Percentiles rank a stretch among this genome's conserved stretches.
Conservation (phyloP, 352 stramenopile species). For the Globisporangium spinosum region DNA sequence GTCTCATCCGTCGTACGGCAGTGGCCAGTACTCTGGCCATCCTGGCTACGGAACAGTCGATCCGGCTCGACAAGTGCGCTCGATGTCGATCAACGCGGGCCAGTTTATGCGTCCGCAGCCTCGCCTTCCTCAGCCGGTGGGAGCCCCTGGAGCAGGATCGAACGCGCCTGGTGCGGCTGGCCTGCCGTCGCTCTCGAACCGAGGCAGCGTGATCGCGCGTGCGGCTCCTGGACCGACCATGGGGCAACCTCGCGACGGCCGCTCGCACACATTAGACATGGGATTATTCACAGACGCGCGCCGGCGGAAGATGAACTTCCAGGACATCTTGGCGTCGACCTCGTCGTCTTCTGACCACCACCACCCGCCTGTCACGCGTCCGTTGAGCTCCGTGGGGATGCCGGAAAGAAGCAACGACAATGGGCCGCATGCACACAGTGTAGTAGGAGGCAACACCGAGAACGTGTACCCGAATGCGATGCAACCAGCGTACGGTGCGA, state of each 20-base stretch:
- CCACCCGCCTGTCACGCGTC: conserved; percentile 10
- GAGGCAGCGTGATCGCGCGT: conserved; percentile 32
- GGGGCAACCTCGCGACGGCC: conserved; percentile 69
- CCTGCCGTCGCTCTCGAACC: conserved; percentile 60
- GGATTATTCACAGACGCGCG: conserved; percentile 72
- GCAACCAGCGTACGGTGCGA: conserved; percentile 17
- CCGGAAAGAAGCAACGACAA: conserved; percentile 7
- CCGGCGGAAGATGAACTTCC: conserved; percentile 85
- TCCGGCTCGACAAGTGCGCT: conserved; percentile 40
- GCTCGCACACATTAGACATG: conserved; percentile 85
- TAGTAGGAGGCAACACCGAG: conserved; percentile 30
- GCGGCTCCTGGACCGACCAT: conserved; percentile 42
- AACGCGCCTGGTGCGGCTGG: conserved; percentile 22
- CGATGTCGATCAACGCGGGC: conserved; percentile 54
- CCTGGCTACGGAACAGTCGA: conserved; percentile 19
- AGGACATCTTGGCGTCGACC: conserved; percentile 81
- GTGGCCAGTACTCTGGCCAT: conserved; percentile 16
- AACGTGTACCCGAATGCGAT: conserved; percentile 48
- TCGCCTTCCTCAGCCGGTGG: conserved; percentile 15
- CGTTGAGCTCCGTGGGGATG: conserved; percentile 13
- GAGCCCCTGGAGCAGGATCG: conserved; percentile 5
- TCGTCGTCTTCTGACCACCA: conserved; percentile 12
- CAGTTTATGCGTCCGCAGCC: conserved; percentile 39
- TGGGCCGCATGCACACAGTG: not conserved
- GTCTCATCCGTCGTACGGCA: conserved; percentile 14